phyloP scores from a whole-genome alignment of 73 alveolate genomes.

The Tetrahymena thermophila region DNA sequence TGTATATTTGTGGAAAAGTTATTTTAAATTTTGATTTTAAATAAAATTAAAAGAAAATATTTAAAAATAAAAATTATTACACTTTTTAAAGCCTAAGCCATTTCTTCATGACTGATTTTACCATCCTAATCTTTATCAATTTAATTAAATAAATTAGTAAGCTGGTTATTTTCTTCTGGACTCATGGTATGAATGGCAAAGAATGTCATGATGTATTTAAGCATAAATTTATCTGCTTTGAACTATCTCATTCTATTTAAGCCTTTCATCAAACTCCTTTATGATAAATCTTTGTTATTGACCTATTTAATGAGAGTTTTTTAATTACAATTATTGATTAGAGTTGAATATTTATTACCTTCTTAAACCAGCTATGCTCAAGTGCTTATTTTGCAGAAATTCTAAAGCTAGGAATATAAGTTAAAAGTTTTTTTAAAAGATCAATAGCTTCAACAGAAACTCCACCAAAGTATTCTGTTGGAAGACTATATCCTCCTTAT shows the following conservation, averaged over 20 bases:
- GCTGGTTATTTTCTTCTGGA: not conserved
- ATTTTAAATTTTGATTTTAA: too few species aligned
- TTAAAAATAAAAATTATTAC: too few species aligned
- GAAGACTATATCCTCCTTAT: not conserved
- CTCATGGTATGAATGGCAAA: not conserved
- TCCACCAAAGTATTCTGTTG: not conserved
- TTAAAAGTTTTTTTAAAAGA: constrained; percentile 53
- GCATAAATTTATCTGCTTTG: not conserved
- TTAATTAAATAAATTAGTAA: not conserved
- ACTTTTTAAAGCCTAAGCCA: not conserved
- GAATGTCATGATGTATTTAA: not conserved
- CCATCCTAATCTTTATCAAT: not conserved
- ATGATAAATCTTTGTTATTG: not conserved
- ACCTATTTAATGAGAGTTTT: not conserved
- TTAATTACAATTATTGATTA: too few species aligned
- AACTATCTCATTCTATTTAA: not conserved
- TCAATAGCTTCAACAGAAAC: constrained; percentile 48
- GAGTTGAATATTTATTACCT: not conserved
- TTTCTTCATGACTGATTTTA: not conserved
- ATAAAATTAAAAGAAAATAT: too few species aligned
- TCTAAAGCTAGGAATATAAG: constrained; percentile 57
- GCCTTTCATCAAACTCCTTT: not conserved
- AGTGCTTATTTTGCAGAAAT: constrained; percentile 51
- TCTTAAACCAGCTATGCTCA: constrained; percentile 62
- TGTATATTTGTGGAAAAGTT: too few species aligned